These are phyloP conservation scores for Serendipita indica DNA, from an alignment of 768 basidiomycete species.

Conservation along the genomic window DNA sequence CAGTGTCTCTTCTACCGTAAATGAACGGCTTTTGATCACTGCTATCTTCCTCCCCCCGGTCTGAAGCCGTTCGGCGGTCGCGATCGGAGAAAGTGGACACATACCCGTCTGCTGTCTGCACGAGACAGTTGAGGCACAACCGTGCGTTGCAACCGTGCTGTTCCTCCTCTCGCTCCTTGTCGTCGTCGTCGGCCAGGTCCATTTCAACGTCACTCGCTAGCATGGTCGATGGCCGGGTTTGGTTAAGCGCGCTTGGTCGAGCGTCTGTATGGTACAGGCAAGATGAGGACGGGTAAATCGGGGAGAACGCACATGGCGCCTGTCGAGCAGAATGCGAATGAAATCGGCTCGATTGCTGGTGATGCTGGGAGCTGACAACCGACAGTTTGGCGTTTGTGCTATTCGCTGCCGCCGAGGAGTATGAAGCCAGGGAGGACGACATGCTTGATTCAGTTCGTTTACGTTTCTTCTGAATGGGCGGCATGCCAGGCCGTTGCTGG, in stretches of 20 bases:
- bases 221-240: too few species aligned
- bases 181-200: neutral
- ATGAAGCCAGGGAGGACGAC: too few species aligned
- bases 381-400: neutral
- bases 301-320: neutral
- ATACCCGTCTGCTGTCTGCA: neutral
- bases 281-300: neutral
- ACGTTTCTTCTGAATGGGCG: slow-evolving; percentile 1
- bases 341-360: neutral
- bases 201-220: neutral
- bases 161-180: neutral
- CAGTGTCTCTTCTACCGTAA: neutral
- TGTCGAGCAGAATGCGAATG: neutral
- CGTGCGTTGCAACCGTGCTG: neutral
- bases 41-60: too few species aligned
- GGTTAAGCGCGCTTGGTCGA: neutral
- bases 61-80: too few species aligned
- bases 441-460: neutral
- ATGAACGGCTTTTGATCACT: too few species aligned
- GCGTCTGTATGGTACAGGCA: neutral
- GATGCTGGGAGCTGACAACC: neutral
- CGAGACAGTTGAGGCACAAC: neutral
- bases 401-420: neutral
- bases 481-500: neutral
- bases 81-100: neutral